Percentiles rank a stretch among this genome's conserved stretches.
Conservation (phyloP, 1,139 yeast genomes). For the Pichia sp. region DNA sequence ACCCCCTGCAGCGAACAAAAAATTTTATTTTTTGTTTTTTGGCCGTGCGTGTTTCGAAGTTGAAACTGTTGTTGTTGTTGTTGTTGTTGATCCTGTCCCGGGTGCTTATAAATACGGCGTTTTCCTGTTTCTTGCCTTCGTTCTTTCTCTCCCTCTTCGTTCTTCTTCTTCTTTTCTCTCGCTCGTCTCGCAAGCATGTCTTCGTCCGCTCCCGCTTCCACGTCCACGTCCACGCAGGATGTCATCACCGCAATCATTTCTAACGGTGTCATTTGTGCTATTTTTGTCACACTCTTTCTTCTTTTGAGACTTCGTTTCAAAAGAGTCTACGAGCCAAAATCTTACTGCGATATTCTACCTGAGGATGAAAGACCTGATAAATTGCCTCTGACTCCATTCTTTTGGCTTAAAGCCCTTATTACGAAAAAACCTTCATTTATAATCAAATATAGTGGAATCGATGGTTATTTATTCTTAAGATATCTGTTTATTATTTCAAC, state of each 20-base stretch:
- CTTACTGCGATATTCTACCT: conserved; percentile 43
- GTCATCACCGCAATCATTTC: conserved; percentile 50
- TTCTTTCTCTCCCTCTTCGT: background rate
- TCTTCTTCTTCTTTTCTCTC: background rate
- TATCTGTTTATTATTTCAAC: conserved; percentile 60
- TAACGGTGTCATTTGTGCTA: conserved; percentile 51
- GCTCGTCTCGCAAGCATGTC: background rate
- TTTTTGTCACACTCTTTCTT: conserved; percentile 56
- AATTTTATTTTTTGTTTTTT: too few relatives aligned
- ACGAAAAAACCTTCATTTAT: conserved; percentile 59
- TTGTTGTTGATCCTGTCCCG: too few relatives aligned
- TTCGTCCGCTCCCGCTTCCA: conserved; percentile 1
- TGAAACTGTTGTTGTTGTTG: too few relatives aligned
- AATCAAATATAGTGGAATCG: conserved; percentile 76
- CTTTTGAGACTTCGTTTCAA: conserved; percentile 55
- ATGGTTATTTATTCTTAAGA: conserved; percentile 82
- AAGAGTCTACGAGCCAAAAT: conserved; percentile 79
- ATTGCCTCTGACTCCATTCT: conserved; percentile 48
- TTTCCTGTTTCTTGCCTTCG: too few relatives aligned
- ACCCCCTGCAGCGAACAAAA: too few relatives aligned
- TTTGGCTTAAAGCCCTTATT: conserved; percentile 51
- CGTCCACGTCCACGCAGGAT: conserved; percentile 39
- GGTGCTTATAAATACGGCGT: too few relatives aligned
- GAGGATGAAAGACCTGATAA: conserved; percentile 45
- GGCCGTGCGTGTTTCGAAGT: too few relatives aligned